Conservation (phyloP, 2,329 filamentous ascomycete species). For the Talaromyces sp. region DNA sequence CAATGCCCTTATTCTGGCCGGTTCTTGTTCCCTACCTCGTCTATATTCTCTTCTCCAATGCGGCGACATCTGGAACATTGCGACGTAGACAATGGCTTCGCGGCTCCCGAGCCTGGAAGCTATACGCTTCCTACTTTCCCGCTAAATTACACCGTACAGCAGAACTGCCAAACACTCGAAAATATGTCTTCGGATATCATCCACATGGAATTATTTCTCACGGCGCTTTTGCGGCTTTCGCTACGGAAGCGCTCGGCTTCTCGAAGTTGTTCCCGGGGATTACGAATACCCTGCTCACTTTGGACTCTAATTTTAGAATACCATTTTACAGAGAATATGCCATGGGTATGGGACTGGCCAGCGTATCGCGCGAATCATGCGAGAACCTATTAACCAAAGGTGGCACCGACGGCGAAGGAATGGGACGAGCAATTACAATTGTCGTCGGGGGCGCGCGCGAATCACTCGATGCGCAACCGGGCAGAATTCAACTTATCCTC, state of each 20-base stretch:
- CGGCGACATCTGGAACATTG: constrained; percentile 71
- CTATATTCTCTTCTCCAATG: constrained; percentile 76
- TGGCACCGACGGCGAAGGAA: constrained; percentile 72
- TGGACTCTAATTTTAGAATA: constrained; percentile 94
- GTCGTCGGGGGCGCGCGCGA: constrained; percentile 91
- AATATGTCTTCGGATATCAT: constrained; percentile 97
- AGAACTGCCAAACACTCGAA: constrained; percentile 72
- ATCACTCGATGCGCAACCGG: constrained; percentile 81
- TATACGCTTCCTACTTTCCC: constrained; percentile 92
- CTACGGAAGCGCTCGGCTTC: constrained; percentile 85
- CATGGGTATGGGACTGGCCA: constrained; percentile 80
- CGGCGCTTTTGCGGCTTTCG: constrained; percentile 90
- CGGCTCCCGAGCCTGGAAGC: constrained; percentile 71
- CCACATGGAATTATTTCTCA: constrained; percentile 97
- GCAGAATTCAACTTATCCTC: constrained; percentile 72
- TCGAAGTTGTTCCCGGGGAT: constrained; percentile 86
- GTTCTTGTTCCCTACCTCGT: constrained; percentile 72
- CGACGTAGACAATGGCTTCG: constrained; percentile 72
- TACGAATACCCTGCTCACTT: constrained; percentile 85
- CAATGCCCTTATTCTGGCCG: constrained; percentile 90
- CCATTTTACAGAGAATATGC: constrained; percentile 93
- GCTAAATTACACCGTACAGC: constrained; percentile 81
- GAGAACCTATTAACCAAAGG: constrained; percentile 81
- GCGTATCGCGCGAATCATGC: constrained; percentile 87
- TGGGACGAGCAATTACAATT: constrained; percentile 94